A percentile compares a stretch with the other conserved stretches of the same genome.
Conservation (phyloP, 768 basidiomycete species). For the Candolleomyces eurysporus region DNA sequence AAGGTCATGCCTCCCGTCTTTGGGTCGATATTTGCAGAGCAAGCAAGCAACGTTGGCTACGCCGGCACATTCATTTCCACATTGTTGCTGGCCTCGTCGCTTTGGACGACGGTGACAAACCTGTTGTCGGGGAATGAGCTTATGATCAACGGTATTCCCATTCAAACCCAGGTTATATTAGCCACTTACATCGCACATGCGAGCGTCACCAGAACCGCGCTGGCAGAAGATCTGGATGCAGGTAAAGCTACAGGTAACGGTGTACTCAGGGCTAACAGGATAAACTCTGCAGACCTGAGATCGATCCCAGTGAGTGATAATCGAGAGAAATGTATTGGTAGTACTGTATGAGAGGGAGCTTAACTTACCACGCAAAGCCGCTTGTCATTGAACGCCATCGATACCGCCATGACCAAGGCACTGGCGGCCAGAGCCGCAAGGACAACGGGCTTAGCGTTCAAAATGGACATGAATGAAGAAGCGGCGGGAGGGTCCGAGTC, state of each 20-base stretch:
- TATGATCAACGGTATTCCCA: neutral
- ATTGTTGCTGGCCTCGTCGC: conserved; percentile 18
- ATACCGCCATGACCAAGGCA: too few species aligned
- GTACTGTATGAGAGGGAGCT: too few species aligned
- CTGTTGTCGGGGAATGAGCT: neutral
- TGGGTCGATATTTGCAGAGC: conserved; percentile 24
- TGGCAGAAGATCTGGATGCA: conserved; percentile 23
- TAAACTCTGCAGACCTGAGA: too few species aligned
- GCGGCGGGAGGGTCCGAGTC: too few species aligned
- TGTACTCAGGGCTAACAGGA: too few species aligned
- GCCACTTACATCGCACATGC: conserved; percentile 22
- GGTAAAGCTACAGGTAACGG: neutral
- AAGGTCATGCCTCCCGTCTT: conserved; percentile 20
- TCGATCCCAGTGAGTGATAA: too few species aligned
- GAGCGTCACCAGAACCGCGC: conserved; percentile 15
- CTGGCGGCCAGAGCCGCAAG: too few species aligned
- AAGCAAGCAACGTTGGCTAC: conserved; percentile 24
- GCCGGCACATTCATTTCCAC: conserved; percentile 19
- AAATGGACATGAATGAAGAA: too few species aligned
- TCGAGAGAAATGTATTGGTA: too few species aligned
- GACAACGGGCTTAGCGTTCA: too few species aligned
- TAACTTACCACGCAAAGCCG: too few species aligned
- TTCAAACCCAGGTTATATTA: neutral
- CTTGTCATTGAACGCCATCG: too few species aligned
- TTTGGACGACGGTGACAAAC: neutral